A percentile compares a stretch with the other conserved stretches of the same genome.
These are phyloP conservation scores for Geotrichum macrosporum DNA, from an alignment of 1,139 yeast species.

Conservation along the genomic window DNA sequence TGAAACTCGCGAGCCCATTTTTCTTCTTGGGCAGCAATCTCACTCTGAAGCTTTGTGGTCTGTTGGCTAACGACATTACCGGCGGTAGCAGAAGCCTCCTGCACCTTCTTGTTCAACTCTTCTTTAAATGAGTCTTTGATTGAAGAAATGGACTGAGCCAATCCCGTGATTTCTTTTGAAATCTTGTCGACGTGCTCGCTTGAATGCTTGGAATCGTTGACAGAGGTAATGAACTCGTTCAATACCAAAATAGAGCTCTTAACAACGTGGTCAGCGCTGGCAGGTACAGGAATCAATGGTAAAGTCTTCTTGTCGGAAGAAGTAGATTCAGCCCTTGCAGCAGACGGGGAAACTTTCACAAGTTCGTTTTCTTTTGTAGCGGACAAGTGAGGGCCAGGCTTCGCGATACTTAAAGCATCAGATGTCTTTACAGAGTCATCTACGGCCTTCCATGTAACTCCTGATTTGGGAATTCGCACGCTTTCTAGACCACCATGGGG, in stretches of 20 bases:
- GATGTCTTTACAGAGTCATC: not conserved
- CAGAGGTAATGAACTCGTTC: slow-evolving; percentile 50
- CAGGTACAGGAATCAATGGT: slow-evolving; percentile 32
- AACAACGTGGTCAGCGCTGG: slow-evolving; percentile 46
- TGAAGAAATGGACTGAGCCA: slow-evolving; percentile 32
- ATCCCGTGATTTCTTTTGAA: slow-evolving; percentile 31
- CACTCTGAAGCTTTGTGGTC: slow-evolving; percentile 35
- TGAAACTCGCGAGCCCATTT: slow-evolving; percentile 57
- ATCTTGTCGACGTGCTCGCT: slow-evolving; percentile 33
- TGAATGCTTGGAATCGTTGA: slow-evolving; percentile 42
- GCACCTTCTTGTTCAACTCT: slow-evolving; percentile 29
- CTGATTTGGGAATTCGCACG: slow-evolving; percentile 2
- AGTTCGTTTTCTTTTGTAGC: not conserved
- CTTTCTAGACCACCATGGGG: not conserved
- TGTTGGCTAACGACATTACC: slow-evolving; percentile 24
- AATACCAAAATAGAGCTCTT: slow-evolving; percentile 47
- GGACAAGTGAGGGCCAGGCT: slow-evolving; percentile 19
- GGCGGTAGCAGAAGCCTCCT: slow-evolving; percentile 21
- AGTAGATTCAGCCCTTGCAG: slow-evolving; percentile 1
- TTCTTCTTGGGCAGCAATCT: slow-evolving; percentile 47
- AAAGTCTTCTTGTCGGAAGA: slow-evolving; percentile 22
- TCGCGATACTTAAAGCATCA: slow-evolving; percentile 16
- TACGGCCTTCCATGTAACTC: slow-evolving; percentile 25
- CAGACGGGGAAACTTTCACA: not conserved
- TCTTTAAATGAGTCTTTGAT: slow-evolving; percentile 28